Evolutionary conservation across 257 asterid genomes (phyloP).

Genomic region (Mitragyna speciosa): DNA sequence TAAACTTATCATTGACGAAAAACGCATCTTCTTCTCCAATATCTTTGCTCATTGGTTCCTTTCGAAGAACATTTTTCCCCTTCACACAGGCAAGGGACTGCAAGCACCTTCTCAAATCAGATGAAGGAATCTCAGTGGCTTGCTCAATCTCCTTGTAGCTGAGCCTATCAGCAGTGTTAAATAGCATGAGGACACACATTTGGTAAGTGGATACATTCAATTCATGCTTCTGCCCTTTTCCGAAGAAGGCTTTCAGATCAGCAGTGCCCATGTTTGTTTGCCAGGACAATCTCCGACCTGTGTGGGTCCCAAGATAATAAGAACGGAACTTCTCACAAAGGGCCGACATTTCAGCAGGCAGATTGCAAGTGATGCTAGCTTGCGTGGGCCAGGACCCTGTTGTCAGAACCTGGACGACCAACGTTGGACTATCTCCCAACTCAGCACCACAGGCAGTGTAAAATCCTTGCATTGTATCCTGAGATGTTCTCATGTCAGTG

Average conservation of each 20-base stretch:
- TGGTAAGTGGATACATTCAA: slow-evolving; percentile 86
- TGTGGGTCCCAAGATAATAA: slow-evolving; percentile 82
- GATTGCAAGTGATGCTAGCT: slow-evolving; percentile 61
- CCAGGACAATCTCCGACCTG: slow-evolving; percentile 80
- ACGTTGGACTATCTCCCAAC: slow-evolving; percentile 58
- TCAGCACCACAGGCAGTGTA: slow-evolving; percentile 56
- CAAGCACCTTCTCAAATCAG: slow-evolving; percentile 79
- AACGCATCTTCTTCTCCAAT: slow-evolving; percentile 68
- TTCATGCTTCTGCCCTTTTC: slow-evolving; percentile 82
- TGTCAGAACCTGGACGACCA: slow-evolving; percentile 82
- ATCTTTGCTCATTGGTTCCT: slow-evolving; percentile 87
- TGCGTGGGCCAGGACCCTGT: slow-evolving; percentile 94
- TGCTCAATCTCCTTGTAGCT: slow-evolving; percentile 74
- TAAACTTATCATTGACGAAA: slow-evolving; percentile 65
- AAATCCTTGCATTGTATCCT: slow-evolving; percentile 87
- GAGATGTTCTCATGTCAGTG: slow-evolving; percentile 91
- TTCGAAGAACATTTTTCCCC: slow-evolving; percentile 74
- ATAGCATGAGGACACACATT: slow-evolving; percentile 83
- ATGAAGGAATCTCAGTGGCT: slow-evolving; percentile 71
- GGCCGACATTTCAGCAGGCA: slow-evolving; percentile 65
- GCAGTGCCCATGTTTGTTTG: slow-evolving; percentile 94
- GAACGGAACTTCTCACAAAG: slow-evolving; percentile 75
- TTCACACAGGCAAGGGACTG: slow-evolving; percentile 85
- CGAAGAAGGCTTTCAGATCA: slow-evolving; percentile 73
- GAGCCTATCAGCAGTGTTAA: slow-evolving; percentile 64